Conservation (phyloP, 768 basidiomycete genomes). For the Psilocybe subaeruginosa region DNA sequence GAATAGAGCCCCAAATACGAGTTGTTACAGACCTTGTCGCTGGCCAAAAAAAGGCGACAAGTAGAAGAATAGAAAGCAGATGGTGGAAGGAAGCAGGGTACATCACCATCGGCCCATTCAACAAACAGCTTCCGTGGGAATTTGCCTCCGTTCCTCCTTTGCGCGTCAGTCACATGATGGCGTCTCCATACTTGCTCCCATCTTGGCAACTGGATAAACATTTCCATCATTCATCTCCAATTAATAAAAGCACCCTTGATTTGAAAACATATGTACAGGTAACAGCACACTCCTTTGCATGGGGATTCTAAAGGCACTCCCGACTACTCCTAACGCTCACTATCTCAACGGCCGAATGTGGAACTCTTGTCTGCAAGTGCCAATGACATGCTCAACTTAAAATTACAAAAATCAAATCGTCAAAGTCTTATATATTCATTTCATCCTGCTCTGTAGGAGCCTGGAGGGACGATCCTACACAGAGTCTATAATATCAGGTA, state of each 20-base stretch:
- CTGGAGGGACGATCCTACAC: too few relatives aligned
- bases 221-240: not conserved
- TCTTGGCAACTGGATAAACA: not conserved
- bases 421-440: too few relatives aligned
- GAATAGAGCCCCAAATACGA: not conserved
- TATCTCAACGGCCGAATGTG: too few relatives aligned
- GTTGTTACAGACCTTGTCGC: constrained; percentile 12
- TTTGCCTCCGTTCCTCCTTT: constrained; percentile 12
- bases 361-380: too few relatives aligned
- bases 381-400: too few relatives aligned
- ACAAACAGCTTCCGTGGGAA: constrained; percentile 48
- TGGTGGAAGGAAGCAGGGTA: constrained; percentile 18
- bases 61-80: constrained; percentile 13
- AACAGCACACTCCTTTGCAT: too few relatives aligned
- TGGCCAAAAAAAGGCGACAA: constrained; percentile 5
- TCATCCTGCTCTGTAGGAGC: too few relatives aligned
- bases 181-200: constrained; percentile 15
- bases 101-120: constrained; percentile 29
- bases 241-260: not conserved
- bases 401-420: too few relatives aligned
- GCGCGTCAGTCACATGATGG: constrained; percentile 47
- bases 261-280: not conserved
- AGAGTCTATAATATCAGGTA: too few relatives aligned
- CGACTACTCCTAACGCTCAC: too few relatives aligned
- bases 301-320: not conserved